phyloP scores from a whole-genome alignment of 2,329 filamentous ascomycete genomes.

The Claviceps capensis region DNA sequence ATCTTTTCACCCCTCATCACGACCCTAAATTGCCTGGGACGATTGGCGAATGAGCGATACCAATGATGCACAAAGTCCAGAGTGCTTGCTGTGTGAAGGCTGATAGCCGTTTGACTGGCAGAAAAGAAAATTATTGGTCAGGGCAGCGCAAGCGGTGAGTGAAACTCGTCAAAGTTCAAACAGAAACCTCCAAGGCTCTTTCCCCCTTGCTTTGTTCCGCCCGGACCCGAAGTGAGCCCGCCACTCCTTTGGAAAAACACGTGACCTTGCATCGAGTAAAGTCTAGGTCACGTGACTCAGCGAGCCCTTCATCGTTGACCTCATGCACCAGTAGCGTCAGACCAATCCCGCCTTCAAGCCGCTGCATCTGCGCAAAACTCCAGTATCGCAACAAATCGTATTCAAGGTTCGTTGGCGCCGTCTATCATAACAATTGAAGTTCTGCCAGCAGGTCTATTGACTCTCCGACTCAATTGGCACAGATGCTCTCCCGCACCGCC shows the following conservation, averaged over 20 bases:
- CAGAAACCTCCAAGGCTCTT: neutral
- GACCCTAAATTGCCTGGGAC: neutral
- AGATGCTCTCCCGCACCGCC: slow-evolving; percentile 76
- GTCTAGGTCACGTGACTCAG: slow-evolving; percentile 9
- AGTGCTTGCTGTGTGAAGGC: neutral
- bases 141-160: slow-evolving; percentile 13
- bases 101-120: slow-evolving; percentile 8
- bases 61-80: slow-evolving; percentile 1
- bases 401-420: slow-evolving; percentile 9
- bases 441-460: slow-evolving; percentile 25
- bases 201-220: neutral
- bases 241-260: no score
- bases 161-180: neutral
- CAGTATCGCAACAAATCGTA: slow-evolving; percentile 6
- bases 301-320: slow-evolving; percentile 18
- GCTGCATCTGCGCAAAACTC: slow-evolving; percentile 14
- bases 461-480: slow-evolving; percentile 5
- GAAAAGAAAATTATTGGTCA: slow-evolving; percentile 12
- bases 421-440: neutral
- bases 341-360: slow-evolving; percentile 11
- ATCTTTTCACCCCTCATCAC: neutral
- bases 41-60: slow-evolving; percentile 4
- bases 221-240: slow-evolving; percentile 1
- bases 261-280: neutral
- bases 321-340: slow-evolving; percentile 15